A percentile compares a stretch with the other conserved stretches of the same genome.
Conservation (phyloP, 805 yeast genomes). For the Wickerhamiella dianesei region DNA sequence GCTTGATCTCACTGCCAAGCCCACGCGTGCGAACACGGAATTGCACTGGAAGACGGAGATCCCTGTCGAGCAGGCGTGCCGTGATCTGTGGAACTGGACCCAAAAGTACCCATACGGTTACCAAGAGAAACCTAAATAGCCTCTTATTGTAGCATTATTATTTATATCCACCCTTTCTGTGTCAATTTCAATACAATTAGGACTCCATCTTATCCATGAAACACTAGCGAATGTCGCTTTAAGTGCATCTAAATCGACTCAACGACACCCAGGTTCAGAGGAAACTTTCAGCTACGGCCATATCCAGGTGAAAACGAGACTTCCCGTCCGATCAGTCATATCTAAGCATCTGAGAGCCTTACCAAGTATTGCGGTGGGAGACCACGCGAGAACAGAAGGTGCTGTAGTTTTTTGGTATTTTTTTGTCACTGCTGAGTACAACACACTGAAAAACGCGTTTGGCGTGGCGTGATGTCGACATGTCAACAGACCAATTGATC, state of each 20-base stretch:
- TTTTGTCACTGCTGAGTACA: neutral
- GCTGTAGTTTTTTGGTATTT: neutral
- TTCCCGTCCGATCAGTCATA: too few relatives aligned
- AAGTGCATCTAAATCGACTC: neutral
- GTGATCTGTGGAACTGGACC: conserved; percentile 70
- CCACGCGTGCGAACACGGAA: conserved; percentile 52
- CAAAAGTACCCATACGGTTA: conserved; percentile 54
- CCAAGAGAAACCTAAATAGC: conserved; percentile 12
- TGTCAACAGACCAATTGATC: conserved; percentile 16
- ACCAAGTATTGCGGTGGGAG: too few relatives aligned
- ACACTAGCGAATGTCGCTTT: too few relatives aligned
- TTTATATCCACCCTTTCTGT: conserved; percentile 1
- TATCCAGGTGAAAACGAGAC: too few relatives aligned
- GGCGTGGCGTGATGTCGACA: neutral
- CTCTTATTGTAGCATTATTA: too few relatives aligned
- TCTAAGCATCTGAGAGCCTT: too few relatives aligned
- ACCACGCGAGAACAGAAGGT: too few relatives aligned
- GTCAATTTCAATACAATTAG: neutral
- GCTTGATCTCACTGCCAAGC: conserved; percentile 56
- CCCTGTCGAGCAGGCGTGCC: conserved; percentile 49
- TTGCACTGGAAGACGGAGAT: conserved; percentile 49
- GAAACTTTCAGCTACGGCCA: neutral
- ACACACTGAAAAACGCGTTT: neutral
- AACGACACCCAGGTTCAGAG: neutral
- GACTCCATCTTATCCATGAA: too few relatives aligned